Evolutionary conservation across 306 rosid species (phyloP).

Genomic region (Hippophae gyantsensis): DNA sequence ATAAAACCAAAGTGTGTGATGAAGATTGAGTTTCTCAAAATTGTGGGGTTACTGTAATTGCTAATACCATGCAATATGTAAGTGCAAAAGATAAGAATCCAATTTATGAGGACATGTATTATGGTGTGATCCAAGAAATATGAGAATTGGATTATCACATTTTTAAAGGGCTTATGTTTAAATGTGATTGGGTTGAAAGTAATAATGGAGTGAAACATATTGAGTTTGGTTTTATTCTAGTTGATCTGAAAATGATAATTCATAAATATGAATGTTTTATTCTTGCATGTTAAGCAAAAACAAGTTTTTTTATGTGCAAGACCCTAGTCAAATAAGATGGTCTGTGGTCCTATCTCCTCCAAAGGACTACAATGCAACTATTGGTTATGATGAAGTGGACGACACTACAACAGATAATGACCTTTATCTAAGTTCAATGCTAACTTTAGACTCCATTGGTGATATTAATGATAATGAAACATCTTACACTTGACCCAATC

Average conservation of each 20-base stretch:
- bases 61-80: background rate
- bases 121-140: slow-evolving; percentile 5
- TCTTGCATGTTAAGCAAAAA: background rate
- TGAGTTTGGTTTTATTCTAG: background rate
- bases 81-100: slow-evolving; percentile 2
- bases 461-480: too few species aligned
- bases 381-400: too few species aligned
- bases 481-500: too few species aligned
- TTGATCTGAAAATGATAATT: background rate
- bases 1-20: background rate
- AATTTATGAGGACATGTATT: background rate
- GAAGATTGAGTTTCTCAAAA: background rate
- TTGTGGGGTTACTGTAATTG: background rate
- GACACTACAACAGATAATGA: too few species aligned
- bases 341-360: too few species aligned
- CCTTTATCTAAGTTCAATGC: too few species aligned
- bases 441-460: too few species aligned
- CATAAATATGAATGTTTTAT: background rate
- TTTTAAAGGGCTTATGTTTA: background rate
- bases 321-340: too few species aligned
- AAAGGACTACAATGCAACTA: too few species aligned
- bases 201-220: background rate
- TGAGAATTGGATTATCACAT: background rate
- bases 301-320: too few species aligned
- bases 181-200: slow-evolving; percentile 7